phyloP scores from a whole-genome alignment of 2,329 filamentous ascomycete species.

The Penicillium sp. region DNA sequence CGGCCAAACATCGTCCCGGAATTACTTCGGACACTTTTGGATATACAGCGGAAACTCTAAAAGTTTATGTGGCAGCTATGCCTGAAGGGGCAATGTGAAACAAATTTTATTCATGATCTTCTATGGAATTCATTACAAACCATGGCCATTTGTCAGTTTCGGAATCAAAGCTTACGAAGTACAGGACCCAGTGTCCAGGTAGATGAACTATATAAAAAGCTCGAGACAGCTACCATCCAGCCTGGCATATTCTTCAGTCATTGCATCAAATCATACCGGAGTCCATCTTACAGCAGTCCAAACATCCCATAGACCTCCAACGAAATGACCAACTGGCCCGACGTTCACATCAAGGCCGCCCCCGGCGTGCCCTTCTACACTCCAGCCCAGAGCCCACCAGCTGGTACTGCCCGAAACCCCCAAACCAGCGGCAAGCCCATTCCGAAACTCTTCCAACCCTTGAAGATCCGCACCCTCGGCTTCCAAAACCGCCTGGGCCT shows the following conservation, averaged over 20 bases:
- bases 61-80: too few relatives aligned
- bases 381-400: slow-evolving; percentile 31
- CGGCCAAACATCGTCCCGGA: background rate
- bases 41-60: too few relatives aligned
- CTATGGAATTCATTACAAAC: background rate
- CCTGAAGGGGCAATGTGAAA: too few relatives aligned
- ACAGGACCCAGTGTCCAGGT: background rate
- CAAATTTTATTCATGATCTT: too few relatives aligned
- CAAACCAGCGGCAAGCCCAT: slow-evolving; percentile 36
- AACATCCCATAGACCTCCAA: background rate
- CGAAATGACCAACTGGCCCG: slow-evolving; percentile 11
- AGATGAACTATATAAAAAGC: background rate
- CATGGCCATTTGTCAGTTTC: background rate
- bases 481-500: slow-evolving; percentile 64
- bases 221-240: background rate
- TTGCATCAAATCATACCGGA: background rate
- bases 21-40: background rate
- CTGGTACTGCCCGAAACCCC: slow-evolving; percentile 39
- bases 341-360: slow-evolving; percentile 36
- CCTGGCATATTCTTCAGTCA: background rate
- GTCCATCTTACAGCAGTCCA: background rate
- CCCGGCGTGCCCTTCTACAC: slow-evolving; percentile 42
- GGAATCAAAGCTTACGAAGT: background rate
- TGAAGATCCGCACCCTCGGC: slow-evolving; percentile 57
- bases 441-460: slow-evolving; percentile 59